Evolutionary conservation across 1,139 yeast species (phyloP), one percentile per base, ranked within the genome.

Genomic region (Candida pseudoviswanathii): DNA sequence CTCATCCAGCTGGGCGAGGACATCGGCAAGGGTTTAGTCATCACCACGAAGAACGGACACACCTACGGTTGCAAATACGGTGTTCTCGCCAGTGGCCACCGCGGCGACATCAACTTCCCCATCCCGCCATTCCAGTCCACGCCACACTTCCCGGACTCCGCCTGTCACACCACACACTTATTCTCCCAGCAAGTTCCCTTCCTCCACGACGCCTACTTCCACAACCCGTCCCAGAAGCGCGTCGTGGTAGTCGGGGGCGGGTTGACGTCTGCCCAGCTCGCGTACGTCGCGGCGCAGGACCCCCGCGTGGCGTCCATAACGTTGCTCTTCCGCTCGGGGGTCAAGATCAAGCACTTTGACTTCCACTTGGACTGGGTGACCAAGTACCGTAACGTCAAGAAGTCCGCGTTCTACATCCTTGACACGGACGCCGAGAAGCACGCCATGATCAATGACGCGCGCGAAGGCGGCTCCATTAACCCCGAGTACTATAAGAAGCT

Each of bases 341-440:
- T 76, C 42, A 77, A 75, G 53, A 69, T 77, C 43, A 77, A 77
- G 56, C 81, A 77, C 54, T 77, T 77, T 59, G 82, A 77, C 53
- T 77, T 77, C 56, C 80, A 76, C 54, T 61, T 77, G 43, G 81
- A 77, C 51, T 77, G 81, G 81, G 81, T 77, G n/a, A 73, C 81
- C 21, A 77, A 77, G 54, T 77, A 75, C 56, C 71, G 71, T 53
- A 73, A 72, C 48, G 72, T 73, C 29, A 72, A 71, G 53, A 72
- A 72, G 50, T 71, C 78, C 1, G 70, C 75, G 1, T 76, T 77
- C 45, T 76, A 75, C 60, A 70, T 74, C 54, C 62, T 64, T 49
- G 80, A 75, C 38, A 68, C 76, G 0, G 80, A 77, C 50, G 69
- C 69, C 46, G 80, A 75, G 51, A 56, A 80, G 41, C 60, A 58